Evolutionary conservation across 805 yeast species (phyloP).

Genomic region (Jamesozyma hellenica): DNA sequence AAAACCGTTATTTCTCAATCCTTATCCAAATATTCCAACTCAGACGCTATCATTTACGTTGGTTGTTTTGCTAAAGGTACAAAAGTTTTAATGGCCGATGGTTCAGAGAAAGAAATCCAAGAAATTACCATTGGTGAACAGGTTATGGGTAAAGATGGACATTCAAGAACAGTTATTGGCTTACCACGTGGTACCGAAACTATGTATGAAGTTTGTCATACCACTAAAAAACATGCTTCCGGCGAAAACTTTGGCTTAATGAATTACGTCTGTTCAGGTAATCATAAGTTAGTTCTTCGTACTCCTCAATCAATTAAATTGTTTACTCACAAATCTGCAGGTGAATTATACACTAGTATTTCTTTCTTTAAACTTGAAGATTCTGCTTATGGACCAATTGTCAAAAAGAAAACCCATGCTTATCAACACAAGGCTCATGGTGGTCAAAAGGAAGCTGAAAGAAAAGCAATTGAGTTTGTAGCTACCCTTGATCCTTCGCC

Average conservation of each 20-base stretch:
- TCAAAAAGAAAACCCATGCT: conserved; percentile 2
- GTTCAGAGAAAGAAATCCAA: conserved; percentile 30
- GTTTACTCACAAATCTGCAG: conserved; percentile 5
- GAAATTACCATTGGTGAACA: conserved; percentile 31
- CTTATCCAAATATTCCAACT: conserved; percentile 91
- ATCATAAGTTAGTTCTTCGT: conserved; percentile 31
- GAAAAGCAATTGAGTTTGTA: conserved; percentile 20
- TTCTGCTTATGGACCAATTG: conserved; percentile 6
- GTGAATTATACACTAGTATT: conserved; percentile 15
- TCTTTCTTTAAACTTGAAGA: conserved; percentile 16
- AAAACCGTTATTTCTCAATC: conserved; percentile 97
- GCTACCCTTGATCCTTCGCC: conserved; percentile 7
- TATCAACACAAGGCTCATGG: conserved; percentile 12
- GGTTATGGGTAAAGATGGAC: conserved; percentile 39
- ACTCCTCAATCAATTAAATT: conserved; percentile 18
- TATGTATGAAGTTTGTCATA: conserved; percentile 33
- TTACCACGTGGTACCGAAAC: conserved; percentile 37
- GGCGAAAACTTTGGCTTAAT: conserved; percentile 3
- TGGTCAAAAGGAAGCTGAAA: conserved; percentile 10
- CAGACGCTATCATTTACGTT: conserved; percentile 90
- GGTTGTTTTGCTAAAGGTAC: conserved; percentile 47
- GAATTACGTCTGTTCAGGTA: conserved; percentile 27
- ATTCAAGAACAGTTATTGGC: conserved; percentile 33
- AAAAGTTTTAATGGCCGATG: conserved; percentile 37
- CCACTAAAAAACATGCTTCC: conserved; percentile 6